These are phyloP conservation scores for Podospora australis DNA, from an alignment of 495 filamentous ascomycete species.

Conservation along the genomic window DNA sequence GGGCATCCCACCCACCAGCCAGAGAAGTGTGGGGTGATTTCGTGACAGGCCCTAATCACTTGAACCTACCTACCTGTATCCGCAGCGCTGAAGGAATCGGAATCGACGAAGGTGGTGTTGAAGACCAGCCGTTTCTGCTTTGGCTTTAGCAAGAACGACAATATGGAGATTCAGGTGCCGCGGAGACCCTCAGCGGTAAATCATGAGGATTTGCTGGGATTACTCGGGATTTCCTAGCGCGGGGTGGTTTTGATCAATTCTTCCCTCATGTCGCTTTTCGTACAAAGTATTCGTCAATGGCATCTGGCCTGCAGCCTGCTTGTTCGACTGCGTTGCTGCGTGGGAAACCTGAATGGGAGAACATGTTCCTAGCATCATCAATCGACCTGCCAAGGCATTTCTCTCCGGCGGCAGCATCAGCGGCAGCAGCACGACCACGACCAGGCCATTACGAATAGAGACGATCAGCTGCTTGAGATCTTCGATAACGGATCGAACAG, in stretches of 20 bases:
- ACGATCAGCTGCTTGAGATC: too few relatives aligned
- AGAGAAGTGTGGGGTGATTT: conserved; percentile 13
- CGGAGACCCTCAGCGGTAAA: too few relatives aligned
- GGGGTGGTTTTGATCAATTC: not conserved
- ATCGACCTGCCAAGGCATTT: not conserved
- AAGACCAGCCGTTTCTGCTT: not conserved
- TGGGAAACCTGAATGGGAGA: too few relatives aligned
- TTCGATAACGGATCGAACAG: too few relatives aligned
- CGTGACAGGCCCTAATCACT: too few relatives aligned
- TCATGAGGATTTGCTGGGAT: too few relatives aligned
- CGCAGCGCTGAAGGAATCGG: not conserved
- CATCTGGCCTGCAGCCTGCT: too few relatives aligned
- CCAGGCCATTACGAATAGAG: not conserved
- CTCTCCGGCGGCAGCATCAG: too few relatives aligned
- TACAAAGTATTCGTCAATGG: conserved; percentile 1
- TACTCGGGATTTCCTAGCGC: conserved; percentile 3
- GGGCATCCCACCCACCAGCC: conserved; percentile 16
- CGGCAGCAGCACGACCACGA: not conserved
- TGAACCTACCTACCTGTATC: too few relatives aligned
- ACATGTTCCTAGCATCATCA: not conserved
- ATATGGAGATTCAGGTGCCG: too few relatives aligned
- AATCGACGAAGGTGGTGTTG: conserved; percentile 1
- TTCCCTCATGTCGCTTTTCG: not conserved
- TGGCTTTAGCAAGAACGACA: conserved; percentile 10
- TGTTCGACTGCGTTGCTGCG: too few relatives aligned